phyloP scores from a whole-genome alignment of 225 moss, liverwort and hornwort genomes.

The Pleurozium schreberi region DNA sequence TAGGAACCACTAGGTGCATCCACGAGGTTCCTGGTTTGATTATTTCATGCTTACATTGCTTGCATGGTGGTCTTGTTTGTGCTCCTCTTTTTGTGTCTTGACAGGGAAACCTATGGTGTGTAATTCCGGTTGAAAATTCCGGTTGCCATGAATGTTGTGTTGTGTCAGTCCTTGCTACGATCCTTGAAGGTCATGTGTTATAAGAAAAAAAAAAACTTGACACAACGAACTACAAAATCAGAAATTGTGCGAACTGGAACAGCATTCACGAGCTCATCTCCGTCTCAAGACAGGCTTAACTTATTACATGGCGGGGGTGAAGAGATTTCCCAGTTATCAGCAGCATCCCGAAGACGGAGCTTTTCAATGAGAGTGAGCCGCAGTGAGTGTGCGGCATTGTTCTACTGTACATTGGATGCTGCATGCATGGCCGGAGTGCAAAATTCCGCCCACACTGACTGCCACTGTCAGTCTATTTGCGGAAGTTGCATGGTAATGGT shows the following conservation, averaged over 20 bases:
- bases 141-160: too few relatives aligned
- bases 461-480: neutral
- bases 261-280: neutral
- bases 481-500: too few relatives aligned
- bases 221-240: neutral
- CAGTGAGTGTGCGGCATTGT: neutral
- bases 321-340: neutral
- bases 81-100: too few relatives aligned
- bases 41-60: too few relatives aligned
- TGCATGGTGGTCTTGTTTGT: too few relatives aligned
- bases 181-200: too few relatives aligned
- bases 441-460: neutral
- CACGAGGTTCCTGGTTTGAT: too few relatives aligned
- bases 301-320: neutral
- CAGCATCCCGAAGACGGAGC: neutral
- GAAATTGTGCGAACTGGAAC: neutral
- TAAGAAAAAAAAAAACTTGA: too few relatives aligned
- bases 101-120: too few relatives aligned
- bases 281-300: neutral
- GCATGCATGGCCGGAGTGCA: neutral
- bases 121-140: too few relatives aligned
- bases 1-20: too few relatives aligned
- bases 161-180: too few relatives aligned
- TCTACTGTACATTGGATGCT: neutral
- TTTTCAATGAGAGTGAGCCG: neutral